Evolutionary conservation across 345 rosid species (phyloP), one percentile per base, ranked within the genome.

Genomic region (Citrus unshiu): DNA sequence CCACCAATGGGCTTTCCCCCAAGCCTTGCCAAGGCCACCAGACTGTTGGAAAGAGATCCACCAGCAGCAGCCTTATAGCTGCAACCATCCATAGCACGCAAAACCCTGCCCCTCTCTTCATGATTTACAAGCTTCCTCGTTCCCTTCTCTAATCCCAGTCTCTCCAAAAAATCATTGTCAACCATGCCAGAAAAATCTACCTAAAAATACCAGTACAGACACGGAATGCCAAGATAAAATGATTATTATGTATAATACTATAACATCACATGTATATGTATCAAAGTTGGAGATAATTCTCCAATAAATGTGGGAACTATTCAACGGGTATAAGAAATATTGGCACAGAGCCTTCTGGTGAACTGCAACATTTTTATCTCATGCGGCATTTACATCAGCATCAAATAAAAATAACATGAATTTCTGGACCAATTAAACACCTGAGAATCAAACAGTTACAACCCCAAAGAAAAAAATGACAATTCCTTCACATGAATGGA

Each of bases 1-100:
- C 93, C 90, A 76, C 80, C 83, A 25, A 86, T 73, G 37, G 98
- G 86, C 76, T 82, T 86, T 76, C 81, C 74, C 69, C 97, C 93
- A 64, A 95, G 91, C 86, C 98, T 91, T 13, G 99, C 96, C 54
- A 95, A 81, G 46, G 99, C 97, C 68, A 93, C 99, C 9, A 95
- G 86, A 62, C 88, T 95, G 77, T 92, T 95, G 30, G 99, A 95
- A 81, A 95, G 94, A 80, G 99, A 95, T 27, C 99, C 99, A 71
- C 99, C 99, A 73, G 97, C 97, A 63, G 98, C 99, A 3, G 98
- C 99, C 88, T 95, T 95, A 78, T 93, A 95, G 88, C 92, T 92
- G 86, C 99, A 92, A 78, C 99, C 99, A 83, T 95, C 99, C 99
- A 95, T 93, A 34, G 98, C 99, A 78, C 81, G 93, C 88, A 95